A percentile compares a stretch with the other conserved stretches of the same genome.
Evolutionary conservation across 2,329 filamentous ascomycete genomes (phyloP).

Genomic region (Trichoderma koningii): DNA sequence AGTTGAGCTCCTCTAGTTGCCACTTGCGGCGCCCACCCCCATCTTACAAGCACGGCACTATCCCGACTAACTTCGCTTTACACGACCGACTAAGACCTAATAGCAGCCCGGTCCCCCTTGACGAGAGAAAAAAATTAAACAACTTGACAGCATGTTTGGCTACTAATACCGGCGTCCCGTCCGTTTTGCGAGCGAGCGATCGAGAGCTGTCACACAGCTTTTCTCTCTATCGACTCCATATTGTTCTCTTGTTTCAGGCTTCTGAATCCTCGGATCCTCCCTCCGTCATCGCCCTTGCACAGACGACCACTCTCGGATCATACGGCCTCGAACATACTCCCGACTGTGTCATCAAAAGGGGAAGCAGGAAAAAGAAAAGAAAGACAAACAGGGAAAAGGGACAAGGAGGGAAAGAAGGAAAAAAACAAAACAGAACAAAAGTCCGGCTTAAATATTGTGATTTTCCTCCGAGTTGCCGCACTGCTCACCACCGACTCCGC

Average conservation of each 20-base stretch:
- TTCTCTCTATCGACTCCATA: background rate
- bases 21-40: background rate
- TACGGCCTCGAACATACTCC: background rate
- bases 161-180: conserved; percentile 2
- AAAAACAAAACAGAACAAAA: background rate
- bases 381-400: background rate
- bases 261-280: conserved; percentile 5
- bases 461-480: conserved; percentile 11
- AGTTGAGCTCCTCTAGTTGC: conserved; percentile 1
- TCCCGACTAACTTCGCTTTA: background rate
- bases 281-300: background rate
- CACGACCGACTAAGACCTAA: conserved; percentile 4
- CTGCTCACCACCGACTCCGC: conserved; percentile 15
- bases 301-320: background rate
- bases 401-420: background rate
- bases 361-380: background rate
- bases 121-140: background rate
- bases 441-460: background rate
- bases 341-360: background rate
- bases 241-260: background rate
- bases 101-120: background rate
- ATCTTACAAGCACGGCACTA: background rate
- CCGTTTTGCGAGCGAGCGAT: background rate
- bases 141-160: conserved; percentile 1
- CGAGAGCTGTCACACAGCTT: too few relatives aligned